Evolutionary conservation across 2,329 filamentous ascomycete species (phyloP).

Genomic region (Claviceps sorghi): DNA sequence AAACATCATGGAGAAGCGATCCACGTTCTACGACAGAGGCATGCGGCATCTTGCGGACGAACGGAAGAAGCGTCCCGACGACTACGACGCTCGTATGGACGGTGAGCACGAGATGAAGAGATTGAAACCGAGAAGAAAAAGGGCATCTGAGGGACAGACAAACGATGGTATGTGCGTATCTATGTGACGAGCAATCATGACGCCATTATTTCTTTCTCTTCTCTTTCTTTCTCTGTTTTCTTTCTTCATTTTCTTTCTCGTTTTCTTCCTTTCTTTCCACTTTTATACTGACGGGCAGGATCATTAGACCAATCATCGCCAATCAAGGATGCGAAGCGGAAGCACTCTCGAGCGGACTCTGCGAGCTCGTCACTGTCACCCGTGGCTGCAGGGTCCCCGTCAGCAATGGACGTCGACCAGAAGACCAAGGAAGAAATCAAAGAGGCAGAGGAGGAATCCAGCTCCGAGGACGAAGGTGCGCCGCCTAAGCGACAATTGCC

Average conservation of each 20-base stretch:
- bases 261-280: neutral
- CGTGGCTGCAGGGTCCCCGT: conserved; percentile 33
- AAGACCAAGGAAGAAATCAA: conserved; percentile 31
- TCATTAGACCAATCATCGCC: conserved; percentile 38
- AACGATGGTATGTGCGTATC: conserved; percentile 4
- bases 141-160: conserved; percentile 46
- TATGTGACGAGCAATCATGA: neutral
- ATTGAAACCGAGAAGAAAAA: conserved; percentile 65
- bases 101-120: conserved; percentile 39
- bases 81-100: conserved; percentile 33
- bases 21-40: conserved; percentile 53
- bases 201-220: neutral
- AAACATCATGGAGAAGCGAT: conserved; percentile 52
- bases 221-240: neutral
- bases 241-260: neutral
- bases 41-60: conserved; percentile 56
- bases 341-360: conserved; percentile 38
- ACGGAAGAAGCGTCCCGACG: conserved; percentile 47
- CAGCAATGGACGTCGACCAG: conserved; percentile 45
- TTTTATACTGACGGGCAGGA: neutral
- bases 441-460: conserved; percentile 29
- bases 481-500: conserved; percentile 50
- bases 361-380: conserved; percentile 47
- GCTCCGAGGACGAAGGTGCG: conserved; percentile 44
- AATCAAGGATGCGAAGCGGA: conserved; percentile 36